Percentiles rank a stretch among this genome's conserved stretches.
Evolutionary conservation across 305 asterid genomes (phyloP).

Genomic region (Fraxinus baroniana): DNA sequence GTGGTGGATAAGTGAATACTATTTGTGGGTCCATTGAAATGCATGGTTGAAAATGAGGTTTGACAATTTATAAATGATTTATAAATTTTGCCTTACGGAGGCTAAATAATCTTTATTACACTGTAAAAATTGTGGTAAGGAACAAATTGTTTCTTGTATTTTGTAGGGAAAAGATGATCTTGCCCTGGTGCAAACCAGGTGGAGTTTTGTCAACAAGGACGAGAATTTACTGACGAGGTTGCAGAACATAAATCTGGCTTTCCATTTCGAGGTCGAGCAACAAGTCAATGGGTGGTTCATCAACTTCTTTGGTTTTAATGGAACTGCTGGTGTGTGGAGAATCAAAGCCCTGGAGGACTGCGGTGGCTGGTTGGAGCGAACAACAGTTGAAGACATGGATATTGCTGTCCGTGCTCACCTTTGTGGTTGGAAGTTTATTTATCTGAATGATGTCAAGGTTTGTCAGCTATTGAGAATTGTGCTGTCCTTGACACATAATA

Average conservation of each 20-base stretch:
- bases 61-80: not conserved
- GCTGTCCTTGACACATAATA: conserved; percentile 8
- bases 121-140: conserved; percentile 1
- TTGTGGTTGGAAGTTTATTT: conserved; percentile 89
- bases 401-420: conserved; percentile 91
- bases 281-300: conserved; percentile 93
- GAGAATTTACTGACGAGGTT: conserved; percentile 83
- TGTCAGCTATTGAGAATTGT: conserved; percentile 23
- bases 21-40: not conserved
- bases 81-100: not conserved
- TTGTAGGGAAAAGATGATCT: conserved; percentile 80
- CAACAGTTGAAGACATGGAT: conserved; percentile 97
- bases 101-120: conserved; percentile 2
- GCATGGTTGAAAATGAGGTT: not conserved
- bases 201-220: conserved; percentile 86
- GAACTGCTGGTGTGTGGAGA: conserved; percentile 98
- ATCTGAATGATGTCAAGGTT: conserved; percentile 84
- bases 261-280: conserved; percentile 94
- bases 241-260: conserved; percentile 80
- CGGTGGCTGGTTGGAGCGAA: conserved; percentile 94
- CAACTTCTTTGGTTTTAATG: conserved; percentile 85
- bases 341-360: conserved; percentile 84
- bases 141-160: conserved; percentile 23
- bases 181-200: conserved; percentile 88
- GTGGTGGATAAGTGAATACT: not conserved